Evolutionary conservation across 2,329 filamentous ascomycete genomes (phyloP), one percentile per base, ranked within the genome.

Genomic region (Beauveria rudraprayagi): DNA sequence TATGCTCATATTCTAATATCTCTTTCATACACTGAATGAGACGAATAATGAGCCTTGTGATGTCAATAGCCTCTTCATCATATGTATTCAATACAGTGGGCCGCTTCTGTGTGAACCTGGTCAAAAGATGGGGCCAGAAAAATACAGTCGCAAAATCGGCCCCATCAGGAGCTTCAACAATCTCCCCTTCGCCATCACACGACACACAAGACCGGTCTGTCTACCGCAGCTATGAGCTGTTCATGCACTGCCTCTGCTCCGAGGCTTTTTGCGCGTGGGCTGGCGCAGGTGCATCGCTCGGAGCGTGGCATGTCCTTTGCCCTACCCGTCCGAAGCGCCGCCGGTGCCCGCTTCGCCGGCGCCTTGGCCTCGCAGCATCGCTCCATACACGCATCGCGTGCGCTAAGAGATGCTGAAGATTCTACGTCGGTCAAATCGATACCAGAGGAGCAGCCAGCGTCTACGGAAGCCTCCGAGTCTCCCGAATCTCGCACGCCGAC

Each of bases 201-300:
- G 50, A 60, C 56, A n/a, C 34, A 59, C 24, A 16, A 5, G 19
- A 58, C 43, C 14, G 51, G 19, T 17, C 22, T 22, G 9, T 40
- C 10, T n/a, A 54, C 11, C 10, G 41, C 56, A 63, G 68, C 63
- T 53, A 83, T 83, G 80, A 73, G 68, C 63, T 83, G 80, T 67
- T 70, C 75, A 24, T 83, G 80, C 63, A 76, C 78, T 62, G 73
- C 71, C 7, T 71, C 73, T 34, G 73, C 80, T 9, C 68, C 81
- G 66, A 72, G 73, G 59, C 72, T 77, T n/a, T 83, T 83, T 62
- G 69, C 82, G 14, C 76, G 75, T 63, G 78, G 74, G 34, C 70
- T 83, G 30, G 70, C 70, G 3, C 74, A 78, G 64, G 67, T 77
- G 30, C 75, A 78, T 61, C 66, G 67, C 41, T 48, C 73, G 10